Base-by-base conservation (phyloP, 352 stramenopile genomes). In the Pythium biforme region DNA sequence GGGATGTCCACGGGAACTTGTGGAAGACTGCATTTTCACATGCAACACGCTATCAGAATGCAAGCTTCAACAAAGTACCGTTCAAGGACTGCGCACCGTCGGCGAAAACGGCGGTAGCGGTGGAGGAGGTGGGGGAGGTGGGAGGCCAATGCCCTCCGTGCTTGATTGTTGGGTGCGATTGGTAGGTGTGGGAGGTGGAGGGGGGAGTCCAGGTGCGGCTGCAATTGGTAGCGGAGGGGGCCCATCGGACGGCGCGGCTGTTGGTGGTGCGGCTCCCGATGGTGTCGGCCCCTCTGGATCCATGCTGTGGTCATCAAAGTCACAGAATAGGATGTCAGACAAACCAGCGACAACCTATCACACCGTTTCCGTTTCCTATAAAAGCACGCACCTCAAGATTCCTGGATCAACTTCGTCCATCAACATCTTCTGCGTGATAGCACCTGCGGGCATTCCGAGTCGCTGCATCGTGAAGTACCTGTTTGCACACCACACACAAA, bases 391-490 rank as follows among this genome's bases (percentile, higher is more conserved):
- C 79, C 49, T 74, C 17, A 89, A 62, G 58, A 94, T 77, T 33
- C 55, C 73, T 4, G 82, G 45, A 55, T 92, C 76, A 60, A 94
- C 74, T 39, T 80, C 86, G 46, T 92, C 86, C 70, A 94, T 88
- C 63, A 84, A 43, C 45, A 94, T 77, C 53, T 94, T 94, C 23
- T 94, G 83, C 45, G 81, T 68, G 41, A 94, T 92, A 20, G 88
- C 81, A 12, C 75, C 77, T 8, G 89, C 78, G 8, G 86, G 83
- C 54, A 92, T 88, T 1, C 83, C 81, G 45, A 94, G 60, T 31
- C 82, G 68, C 22, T 77, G 72, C 86, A 94, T 94, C 6, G 81
- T 91, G 64, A 94, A 94, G 61, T 92, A 94, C 25, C 74, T 87
- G 61, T 25, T 6, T 23, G 2, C 6, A 15, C 51, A 50, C 26